These are phyloP conservation scores for Aurantiochytrium sp. DNA, from an alignment of 108 stramenopile genomes.

Conservation along the genomic window DNA sequence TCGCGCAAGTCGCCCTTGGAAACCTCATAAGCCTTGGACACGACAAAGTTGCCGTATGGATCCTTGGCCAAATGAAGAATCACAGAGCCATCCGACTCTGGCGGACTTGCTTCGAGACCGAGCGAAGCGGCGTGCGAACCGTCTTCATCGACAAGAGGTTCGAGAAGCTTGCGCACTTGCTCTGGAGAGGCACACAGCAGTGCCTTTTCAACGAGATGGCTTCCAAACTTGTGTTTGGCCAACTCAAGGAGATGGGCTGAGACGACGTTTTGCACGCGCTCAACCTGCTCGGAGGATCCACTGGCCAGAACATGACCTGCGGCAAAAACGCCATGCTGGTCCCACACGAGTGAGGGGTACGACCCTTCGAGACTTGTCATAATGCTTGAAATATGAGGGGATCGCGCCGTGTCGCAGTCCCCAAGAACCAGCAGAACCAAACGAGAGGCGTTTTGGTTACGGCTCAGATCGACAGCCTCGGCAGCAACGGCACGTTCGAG, in stretches of 20 bases:
- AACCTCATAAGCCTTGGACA: background rate
- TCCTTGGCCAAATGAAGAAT: background rate
- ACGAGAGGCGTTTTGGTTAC: background rate
- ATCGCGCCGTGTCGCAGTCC: background rate
- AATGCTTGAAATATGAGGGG: background rate
- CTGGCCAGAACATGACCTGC: background rate
- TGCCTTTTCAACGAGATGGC: background rate
- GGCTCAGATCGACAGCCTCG: background rate
- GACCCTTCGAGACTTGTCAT: background rate
- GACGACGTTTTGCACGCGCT: background rate
- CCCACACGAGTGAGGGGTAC: background rate
- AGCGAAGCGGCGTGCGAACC: background rate
- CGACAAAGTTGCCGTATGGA: conserved; percentile 4
- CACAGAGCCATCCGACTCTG: background rate
- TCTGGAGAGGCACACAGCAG: background rate
- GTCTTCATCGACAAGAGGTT: background rate
- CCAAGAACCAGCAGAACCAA: background rate
- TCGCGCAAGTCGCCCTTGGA: background rate
- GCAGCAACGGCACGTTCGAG: background rate
- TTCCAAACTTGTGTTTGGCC: conserved; percentile 13
- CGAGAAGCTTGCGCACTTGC: background rate
- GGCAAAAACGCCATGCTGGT: background rate
- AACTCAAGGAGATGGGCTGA: background rate
- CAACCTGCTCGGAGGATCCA: background rate
- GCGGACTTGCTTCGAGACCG: background rate